Evolutionary conservation across 306 rosid genomes (phyloP), one percentile per base, ranked within the genome.

Genomic region (Crotalaria pallida): DNA sequence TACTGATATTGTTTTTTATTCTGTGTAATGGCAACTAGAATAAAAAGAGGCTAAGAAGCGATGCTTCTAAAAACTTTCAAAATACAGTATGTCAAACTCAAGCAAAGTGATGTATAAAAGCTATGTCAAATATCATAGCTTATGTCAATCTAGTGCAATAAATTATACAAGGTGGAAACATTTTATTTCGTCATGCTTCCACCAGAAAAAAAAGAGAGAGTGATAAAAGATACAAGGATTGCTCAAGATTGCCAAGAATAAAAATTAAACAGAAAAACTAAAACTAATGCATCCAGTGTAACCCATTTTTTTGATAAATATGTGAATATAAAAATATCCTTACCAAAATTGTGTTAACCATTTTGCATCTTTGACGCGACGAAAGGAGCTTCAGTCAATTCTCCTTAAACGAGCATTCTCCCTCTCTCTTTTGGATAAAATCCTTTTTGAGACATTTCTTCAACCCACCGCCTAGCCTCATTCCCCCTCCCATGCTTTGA

Each of bases 381-480:
- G 26, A 75, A 41, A 13, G 43, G 60, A 17, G 15, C 34, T 40
- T 40, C 21, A 12, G 55, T 6, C 15, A 3, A 26, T 23, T 45
- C 72, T 16, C 64, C 66, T 70, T 70, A 79, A 58, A 67, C 53
- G 36, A 76, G 48, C 53, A 13, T 24, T 18, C 44, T 33, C 44
- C 44, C 79, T 8, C 27, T 24, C 41, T 62, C 62, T 1, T 76
- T 40, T 27, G 83, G 84, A 75, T 34, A 7, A 72, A 88, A 85
- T 34, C 98, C 92, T 71, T 58, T 81, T 45, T 6, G 41, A 43
- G 16, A 40, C 96, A 86, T 89, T 76, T 68, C 79, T 47, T 82
- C 74, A 49, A 76, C 6, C 91, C 87, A 90, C 74, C 1, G 18
- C 76, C 59, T 71, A 36, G 87, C 92, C 77, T 88, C 90, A 26